Evolutionary conservation across 2,329 filamentous ascomycete genomes (phyloP).

Genomic region (Macrophomina tecta): DNA sequence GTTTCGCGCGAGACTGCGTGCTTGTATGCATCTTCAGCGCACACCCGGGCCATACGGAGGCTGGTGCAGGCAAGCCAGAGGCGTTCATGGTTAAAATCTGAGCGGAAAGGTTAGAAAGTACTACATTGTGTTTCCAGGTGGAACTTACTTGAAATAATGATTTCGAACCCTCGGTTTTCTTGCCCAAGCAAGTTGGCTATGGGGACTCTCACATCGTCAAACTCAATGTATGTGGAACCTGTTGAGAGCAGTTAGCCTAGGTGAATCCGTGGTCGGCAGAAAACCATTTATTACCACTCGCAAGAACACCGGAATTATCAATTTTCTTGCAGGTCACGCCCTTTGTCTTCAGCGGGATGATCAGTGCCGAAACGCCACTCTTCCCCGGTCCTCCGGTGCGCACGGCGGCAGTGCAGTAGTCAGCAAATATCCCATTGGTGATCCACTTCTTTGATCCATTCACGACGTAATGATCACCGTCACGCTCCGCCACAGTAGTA

Average conservation of each 20-base stretch:
- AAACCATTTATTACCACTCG: background rate
- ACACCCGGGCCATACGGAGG: slow-evolving; percentile 37
- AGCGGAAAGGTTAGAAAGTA: too few species aligned
- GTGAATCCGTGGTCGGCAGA: slow-evolving; percentile 5
- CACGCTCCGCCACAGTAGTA: slow-evolving; percentile 36
- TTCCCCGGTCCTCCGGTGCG: slow-evolving; percentile 40
- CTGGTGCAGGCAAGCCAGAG: slow-evolving; percentile 42
- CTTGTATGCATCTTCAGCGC: slow-evolving; percentile 38
- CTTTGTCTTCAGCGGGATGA: slow-evolving; percentile 35
- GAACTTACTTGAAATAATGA: slow-evolving; percentile 27
- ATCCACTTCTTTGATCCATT: slow-evolving; percentile 50
- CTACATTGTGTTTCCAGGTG: too few species aligned
- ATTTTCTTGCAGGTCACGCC: slow-evolving; percentile 6
- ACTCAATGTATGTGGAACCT: slow-evolving; percentile 32
- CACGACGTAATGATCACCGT: slow-evolving; percentile 44
- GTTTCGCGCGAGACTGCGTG: slow-evolving; percentile 41
- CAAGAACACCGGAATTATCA: background rate
- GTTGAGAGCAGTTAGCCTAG: slow-evolving; percentile 33
- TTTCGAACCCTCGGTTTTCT: slow-evolving; percentile 38
- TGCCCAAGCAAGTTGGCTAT: slow-evolving; percentile 38
- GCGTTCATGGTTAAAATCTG: slow-evolving; percentile 44
- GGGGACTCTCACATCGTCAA: slow-evolving; percentile 42
- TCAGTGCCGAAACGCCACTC: slow-evolving; percentile 39
- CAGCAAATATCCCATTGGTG: slow-evolving; percentile 43
- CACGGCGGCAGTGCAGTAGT: slow-evolving; percentile 43